Evolutionary conservation across 2,329 filamentous ascomycete genomes (phyloP).

Genomic region (Sporothrix brasiliensis): DNA sequence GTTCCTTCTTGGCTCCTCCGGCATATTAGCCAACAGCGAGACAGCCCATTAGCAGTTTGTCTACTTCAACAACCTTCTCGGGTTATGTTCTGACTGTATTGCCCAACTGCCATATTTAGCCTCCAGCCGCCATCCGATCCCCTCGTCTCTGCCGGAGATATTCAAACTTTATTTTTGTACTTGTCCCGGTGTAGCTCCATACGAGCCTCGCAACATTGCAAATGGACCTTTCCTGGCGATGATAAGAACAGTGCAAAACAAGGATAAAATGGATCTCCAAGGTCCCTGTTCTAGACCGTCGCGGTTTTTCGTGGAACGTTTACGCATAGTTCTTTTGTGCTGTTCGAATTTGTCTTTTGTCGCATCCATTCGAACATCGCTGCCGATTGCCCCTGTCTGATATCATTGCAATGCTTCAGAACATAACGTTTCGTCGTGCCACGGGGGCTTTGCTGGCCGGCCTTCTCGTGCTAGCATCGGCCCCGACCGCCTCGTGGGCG

Average conservation of each 20-base stretch:
- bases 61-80: neutral
- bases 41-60: neutral
- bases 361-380: neutral
- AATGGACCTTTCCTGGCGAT: neutral
- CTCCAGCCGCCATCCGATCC: neutral
- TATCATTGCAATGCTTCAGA: neutral
- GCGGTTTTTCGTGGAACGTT: neutral
- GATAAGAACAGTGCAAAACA: neutral
- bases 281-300: neutral
- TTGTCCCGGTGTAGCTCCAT: too few species aligned
- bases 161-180: neutral
- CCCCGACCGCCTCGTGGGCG: conserved; percentile 6
- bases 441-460: conserved; percentile 1
- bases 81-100: conserved; percentile 3
- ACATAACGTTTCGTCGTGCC: neutral
- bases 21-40: conserved; percentile 12
- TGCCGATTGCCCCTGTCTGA: neutral
- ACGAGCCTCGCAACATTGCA: neutral
- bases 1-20: conserved; percentile 1
- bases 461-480: conserved; percentile 15
- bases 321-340: neutral
- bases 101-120: conserved; percentile 1
- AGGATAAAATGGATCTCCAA: neutral
- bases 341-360: neutral
- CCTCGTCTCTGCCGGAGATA: neutral